Percentiles rank a stretch among this genome's conserved stretches.
Evolutionary conservation across 108 stramenopile genomes (phyloP).

Genomic region (Schizochytrium sp.): DNA sequence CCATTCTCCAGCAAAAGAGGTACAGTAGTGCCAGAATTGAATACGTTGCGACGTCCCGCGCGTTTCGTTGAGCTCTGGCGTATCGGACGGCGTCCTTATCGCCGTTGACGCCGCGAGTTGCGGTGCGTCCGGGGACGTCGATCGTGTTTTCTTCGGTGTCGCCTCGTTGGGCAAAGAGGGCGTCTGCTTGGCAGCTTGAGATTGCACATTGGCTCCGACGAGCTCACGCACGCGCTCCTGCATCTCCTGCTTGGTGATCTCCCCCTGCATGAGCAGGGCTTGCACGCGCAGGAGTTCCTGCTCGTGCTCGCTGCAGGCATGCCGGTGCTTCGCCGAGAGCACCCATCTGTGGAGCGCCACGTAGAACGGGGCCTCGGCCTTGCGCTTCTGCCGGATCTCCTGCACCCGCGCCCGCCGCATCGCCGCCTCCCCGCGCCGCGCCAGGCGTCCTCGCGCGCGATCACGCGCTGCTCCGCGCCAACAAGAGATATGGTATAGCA

Average conservation of each 20-base stretch:
- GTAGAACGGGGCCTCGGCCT: conserved; percentile 14
- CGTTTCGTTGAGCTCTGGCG: background rate
- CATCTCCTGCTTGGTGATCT: background rate
- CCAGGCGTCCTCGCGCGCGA: too few relatives aligned
- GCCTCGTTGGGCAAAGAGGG: background rate
- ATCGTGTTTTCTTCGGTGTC: too few relatives aligned
- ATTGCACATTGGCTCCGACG: background rate
- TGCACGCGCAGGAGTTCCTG: background rate
- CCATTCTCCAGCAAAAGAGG: background rate
- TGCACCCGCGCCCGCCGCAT: background rate
- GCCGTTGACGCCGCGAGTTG: too few relatives aligned
- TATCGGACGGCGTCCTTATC: too few relatives aligned
- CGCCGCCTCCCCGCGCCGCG: too few relatives aligned
- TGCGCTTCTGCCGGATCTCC: background rate
- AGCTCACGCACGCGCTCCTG: background rate
- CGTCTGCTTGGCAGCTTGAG: background rate
- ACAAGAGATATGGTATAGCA: too few relatives aligned
- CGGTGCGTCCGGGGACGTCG: too few relatives aligned
- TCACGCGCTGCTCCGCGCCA: too few relatives aligned
- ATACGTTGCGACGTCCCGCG: too few relatives aligned
- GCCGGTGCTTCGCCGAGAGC: background rate
- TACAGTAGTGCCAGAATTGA: background rate
- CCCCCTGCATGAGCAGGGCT: background rate
- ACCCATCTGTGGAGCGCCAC: background rate
- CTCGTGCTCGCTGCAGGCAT: background rate